Conservation (phyloP, 768 basidiomycete genomes). For the Tricholoma bakamatsutake region DNA sequence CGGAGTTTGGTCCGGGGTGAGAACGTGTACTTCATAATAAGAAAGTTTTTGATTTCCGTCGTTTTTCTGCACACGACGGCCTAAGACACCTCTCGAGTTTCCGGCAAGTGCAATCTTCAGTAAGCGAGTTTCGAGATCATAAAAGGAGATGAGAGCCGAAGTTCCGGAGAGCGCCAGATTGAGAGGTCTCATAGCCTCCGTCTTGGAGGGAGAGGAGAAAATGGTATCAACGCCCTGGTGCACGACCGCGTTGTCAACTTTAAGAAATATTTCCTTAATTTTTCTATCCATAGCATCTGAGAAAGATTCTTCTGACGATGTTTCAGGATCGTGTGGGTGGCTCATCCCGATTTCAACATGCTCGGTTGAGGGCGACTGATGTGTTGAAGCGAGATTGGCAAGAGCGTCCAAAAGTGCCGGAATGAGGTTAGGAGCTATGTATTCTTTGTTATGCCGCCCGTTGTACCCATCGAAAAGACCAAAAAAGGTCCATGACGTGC, state of each 20-base stretch:
- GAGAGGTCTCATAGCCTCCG: constrained; percentile 19
- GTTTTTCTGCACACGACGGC: constrained; percentile 19
- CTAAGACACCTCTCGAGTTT: constrained; percentile 37
- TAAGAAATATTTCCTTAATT: constrained; percentile 25
- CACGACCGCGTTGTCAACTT: constrained; percentile 29
- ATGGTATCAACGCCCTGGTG: constrained; percentile 19
- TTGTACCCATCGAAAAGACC: constrained; percentile 27
- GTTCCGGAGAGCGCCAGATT: constrained; percentile 27
- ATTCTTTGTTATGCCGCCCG: constrained; percentile 23
- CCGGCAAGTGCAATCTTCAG: constrained; percentile 35
- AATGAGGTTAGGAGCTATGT: constrained; percentile 12
- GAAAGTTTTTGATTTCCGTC: constrained; percentile 16
- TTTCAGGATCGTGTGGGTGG: neutral
- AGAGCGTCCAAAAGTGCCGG: constrained; percentile 3
- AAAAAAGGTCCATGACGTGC: constrained; percentile 26
- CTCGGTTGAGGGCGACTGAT: constrained; percentile 5
- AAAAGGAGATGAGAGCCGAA: constrained; percentile 28
- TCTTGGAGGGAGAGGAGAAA: constrained; percentile 15
- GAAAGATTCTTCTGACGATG: constrained; percentile 1
- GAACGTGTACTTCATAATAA: constrained; percentile 31
- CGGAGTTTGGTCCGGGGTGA: constrained; percentile 34
- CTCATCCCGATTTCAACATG: constrained; percentile 9
- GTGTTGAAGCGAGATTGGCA: constrained; percentile 4
- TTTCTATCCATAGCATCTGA: constrained; percentile 19
- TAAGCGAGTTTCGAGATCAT: constrained; percentile 27